These are phyloP conservation scores for Verticillium tricorpus DNA, from an alignment of 2,329 filamentous ascomycete species.

Conservation along the genomic window DNA sequence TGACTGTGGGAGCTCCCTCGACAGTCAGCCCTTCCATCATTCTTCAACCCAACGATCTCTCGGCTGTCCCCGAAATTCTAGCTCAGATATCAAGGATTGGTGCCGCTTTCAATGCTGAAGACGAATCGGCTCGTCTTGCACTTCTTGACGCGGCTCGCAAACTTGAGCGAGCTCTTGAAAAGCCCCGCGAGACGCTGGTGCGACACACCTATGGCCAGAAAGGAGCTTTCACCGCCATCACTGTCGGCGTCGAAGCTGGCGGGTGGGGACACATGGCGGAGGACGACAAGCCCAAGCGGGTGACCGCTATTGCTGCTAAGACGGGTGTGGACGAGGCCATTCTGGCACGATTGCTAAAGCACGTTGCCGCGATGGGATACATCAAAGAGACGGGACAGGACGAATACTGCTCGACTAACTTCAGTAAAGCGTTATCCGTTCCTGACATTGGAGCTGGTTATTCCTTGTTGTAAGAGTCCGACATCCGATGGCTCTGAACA, in stretches of 20 bases:
- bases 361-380: constrained; percentile 34
- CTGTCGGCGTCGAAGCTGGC: constrained; percentile 27
- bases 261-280: constrained; percentile 28
- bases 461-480: constrained; percentile 18
- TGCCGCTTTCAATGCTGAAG: not conserved
- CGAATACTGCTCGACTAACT: constrained; percentile 32
- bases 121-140: constrained; percentile 18
- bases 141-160: constrained; percentile 28
- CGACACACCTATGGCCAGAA: constrained; percentile 24
- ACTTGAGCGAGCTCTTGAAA: constrained; percentile 31
- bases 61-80: constrained; percentile 3
- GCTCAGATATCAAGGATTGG: constrained; percentile 2
- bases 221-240: constrained; percentile 19
- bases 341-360: constrained; percentile 26
- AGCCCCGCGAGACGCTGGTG: constrained; percentile 43
- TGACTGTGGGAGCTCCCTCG: no score
- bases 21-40: constrained; percentile 6
- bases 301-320: not conserved
- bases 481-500: no score
- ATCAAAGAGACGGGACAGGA: constrained; percentile 28
- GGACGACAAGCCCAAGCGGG: constrained; percentile 9
- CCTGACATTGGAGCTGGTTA: constrained; percentile 30
- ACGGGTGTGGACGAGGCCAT: not conserved
- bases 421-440: constrained; percentile 27
- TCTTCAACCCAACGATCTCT: constrained; percentile 12